Evolutionary conservation across 2,329 filamentous ascomycete genomes (phyloP), one percentile per base, ranked within the genome.

Genomic region (Macrophomina tecta): DNA sequence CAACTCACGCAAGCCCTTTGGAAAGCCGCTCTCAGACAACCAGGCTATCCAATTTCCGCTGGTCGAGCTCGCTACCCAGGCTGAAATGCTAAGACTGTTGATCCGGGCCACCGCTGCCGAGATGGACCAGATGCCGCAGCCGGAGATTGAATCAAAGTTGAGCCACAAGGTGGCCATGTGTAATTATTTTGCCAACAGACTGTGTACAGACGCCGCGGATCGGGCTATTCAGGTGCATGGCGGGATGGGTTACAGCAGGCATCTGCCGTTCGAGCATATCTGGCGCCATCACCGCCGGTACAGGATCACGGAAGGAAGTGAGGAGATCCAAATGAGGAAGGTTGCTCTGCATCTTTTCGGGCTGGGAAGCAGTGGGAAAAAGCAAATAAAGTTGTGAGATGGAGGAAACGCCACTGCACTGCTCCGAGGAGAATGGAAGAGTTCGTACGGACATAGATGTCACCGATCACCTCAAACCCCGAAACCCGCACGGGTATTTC

Each of bases 311-410:
- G 87, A 89, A 73, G 87, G 87, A 0, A 86, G 85, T 65, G 87
- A 89, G 73, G 87, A 89, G 78, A 87, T 89, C 62, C 87, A 89
- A 76, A 89, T 89, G 83, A 79, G 86, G n/a, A 89, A 88, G 76
- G 82, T 89, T 9, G 87, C 86, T 0, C 86, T 84, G 9, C 87
- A 85, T 75, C 69, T 88, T 51, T 87, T 88, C 73, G 85, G 84
- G 0, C 86, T 84, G 0, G 76, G 80, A 63, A 80, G 79, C 69
- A 82, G 80, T 34, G 76, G 74, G 46, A 73, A 70, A 49, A 67
- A 70, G 65, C 73, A 72, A 18, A 69, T 74, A n/a, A 77, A 78
- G 66, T 40, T 78, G 68, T 78, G 56, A 65, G 58, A 3, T 9
- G 38, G 7, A n/a, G 3, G 38, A 46, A 36, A 46, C 16, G 36